phyloP scores from a whole-genome alignment of 495 filamentous ascomycete species.

The Clohesyomyces aquaticus region DNA sequence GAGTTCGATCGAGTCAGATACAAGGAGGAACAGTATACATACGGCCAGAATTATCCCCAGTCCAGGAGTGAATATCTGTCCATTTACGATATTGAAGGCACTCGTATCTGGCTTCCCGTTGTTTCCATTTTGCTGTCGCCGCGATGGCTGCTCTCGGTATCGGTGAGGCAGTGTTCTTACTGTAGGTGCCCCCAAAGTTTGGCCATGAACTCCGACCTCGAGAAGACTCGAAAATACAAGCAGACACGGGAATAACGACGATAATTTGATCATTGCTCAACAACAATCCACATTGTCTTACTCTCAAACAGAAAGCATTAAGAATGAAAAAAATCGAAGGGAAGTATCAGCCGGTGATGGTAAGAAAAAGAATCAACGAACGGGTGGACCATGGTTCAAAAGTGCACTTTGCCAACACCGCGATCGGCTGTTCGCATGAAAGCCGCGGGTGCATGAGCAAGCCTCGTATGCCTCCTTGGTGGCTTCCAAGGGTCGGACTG shows the following conservation, averaged over 20 bases:
- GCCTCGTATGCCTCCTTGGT: conserved; percentile 8
- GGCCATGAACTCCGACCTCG: conserved; percentile 13
- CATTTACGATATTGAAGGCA: conserved; percentile 35
- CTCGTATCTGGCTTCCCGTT: conserved; percentile 25
- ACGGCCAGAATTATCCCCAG: conserved; percentile 36
- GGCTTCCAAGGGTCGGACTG: not conserved
- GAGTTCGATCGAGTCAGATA: not conserved
- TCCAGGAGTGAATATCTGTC: conserved; percentile 32
- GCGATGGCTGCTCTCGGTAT: conserved; percentile 11
- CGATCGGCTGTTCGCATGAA: conserved; percentile 18
- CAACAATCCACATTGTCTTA: conserved; percentile 23
- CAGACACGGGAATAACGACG: conserved; percentile 8
- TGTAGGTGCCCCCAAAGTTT: conserved; percentile 22
- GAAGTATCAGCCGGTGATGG: not conserved
- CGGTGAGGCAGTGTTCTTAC: not conserved
- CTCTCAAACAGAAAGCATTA: not conserved
- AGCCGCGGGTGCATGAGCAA: not conserved
- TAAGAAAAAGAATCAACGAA: not conserved
- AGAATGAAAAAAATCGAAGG: conserved; percentile 1
- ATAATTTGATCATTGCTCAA: conserved; percentile 38
- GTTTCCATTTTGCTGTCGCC: conserved; percentile 20
- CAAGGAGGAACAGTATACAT: conserved; percentile 2
- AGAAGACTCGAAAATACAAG: conserved; percentile 18
- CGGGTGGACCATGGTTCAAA: conserved; percentile 3
- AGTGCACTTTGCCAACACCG: conserved; percentile 20